Base-by-base conservation (phyloP, 495 filamentous ascomycete genomes). In the Sabuloglossum arenarium region DNA sequence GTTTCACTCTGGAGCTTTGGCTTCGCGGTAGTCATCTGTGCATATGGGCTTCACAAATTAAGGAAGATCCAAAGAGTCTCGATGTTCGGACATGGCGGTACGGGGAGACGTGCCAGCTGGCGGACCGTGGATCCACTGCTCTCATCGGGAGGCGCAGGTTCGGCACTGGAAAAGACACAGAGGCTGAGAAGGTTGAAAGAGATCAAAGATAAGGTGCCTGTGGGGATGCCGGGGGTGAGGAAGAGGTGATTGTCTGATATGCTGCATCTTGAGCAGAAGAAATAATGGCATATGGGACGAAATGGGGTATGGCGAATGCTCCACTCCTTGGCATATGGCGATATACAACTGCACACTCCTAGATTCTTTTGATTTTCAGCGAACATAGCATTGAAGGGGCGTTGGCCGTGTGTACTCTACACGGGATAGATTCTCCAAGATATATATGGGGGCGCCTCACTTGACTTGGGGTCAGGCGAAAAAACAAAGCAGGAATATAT, bases 31-130 rank as follows among this genome's bases (percentile, higher is more conserved):
- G 58, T 87, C 9, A 86, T 93, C 55, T 87, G 82, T 67, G 71
- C 73, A 39, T 93, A 86, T 66, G 88, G 90, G 5, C 71, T 97
- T 21, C 73, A 74, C 24, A 89, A 85, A 66, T 75, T 98, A 43
- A 78, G 85, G 51, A 83, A 83, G 66, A 81, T 97, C 30, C 89
- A 95, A 68, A 77, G 88, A 47, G 79, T 98, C 58, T 87, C 84
- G 57, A 97, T 97, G 89, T 89, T 66, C 65, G 70, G 69, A 52
- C 61, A 63, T 19, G 39, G 43, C 29, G 54, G 29, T 11, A 51
- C 45, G 19, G 27, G 29, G 9, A 39, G 37, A 30, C 29, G 54
- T 0, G 51, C 16, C 6, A 39, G 19, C 39, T 59, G 57, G 57
- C 29, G 53, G 19, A 21, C 58, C 3, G 23, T 59, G n/a, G 56